phyloP scores from a whole-genome alignment of 2,329 filamentous ascomycete genomes.

The Aureobasidium sp. region DNA sequence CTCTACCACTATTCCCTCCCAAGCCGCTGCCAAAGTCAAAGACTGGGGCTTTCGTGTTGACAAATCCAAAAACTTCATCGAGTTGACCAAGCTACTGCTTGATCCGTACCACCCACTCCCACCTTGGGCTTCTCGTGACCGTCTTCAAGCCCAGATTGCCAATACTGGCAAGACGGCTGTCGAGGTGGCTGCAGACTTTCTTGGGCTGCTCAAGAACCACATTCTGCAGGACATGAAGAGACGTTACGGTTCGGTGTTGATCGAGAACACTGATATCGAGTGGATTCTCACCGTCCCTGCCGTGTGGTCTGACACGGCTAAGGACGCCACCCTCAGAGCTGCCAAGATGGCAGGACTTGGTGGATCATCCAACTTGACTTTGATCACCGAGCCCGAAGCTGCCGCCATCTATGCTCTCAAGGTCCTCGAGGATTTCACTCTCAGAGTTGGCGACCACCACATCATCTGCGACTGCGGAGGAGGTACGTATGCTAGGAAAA shows the following conservation, averaged over 20 bases:
- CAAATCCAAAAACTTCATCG: too few species aligned
- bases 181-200: conserved; percentile 71
- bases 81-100: too few species aligned
- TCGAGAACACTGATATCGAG: conserved; percentile 57
- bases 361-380: conserved; percentile 48
- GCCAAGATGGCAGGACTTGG: conserved; percentile 64
- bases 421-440: conserved; percentile 64
- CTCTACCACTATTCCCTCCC: too few species aligned
- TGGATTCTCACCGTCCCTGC: conserved; percentile 77
- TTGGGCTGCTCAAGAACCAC: conserved; percentile 66
- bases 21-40: too few species aligned
- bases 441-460: conserved; percentile 46
- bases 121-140: too few species aligned
- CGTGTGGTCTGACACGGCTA: conserved; percentile 79
- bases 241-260: conserved; percentile 51
- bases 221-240: conserved; percentile 69
- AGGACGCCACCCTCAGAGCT: conserved; percentile 70
- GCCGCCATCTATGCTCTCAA: conserved; percentile 73
- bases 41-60: too few species aligned
- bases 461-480: conserved; percentile 56
- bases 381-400: conserved; percentile 67
- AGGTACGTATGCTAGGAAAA: conserved; percentile 31
- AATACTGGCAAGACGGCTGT: conserved; percentile 59
- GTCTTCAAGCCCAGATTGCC: too few species aligned
- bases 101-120: too few species aligned